Evolutionary conservation across 352 stramenopile species (phyloP).

Genomic region (Phytophthora cryptogea): DNA sequence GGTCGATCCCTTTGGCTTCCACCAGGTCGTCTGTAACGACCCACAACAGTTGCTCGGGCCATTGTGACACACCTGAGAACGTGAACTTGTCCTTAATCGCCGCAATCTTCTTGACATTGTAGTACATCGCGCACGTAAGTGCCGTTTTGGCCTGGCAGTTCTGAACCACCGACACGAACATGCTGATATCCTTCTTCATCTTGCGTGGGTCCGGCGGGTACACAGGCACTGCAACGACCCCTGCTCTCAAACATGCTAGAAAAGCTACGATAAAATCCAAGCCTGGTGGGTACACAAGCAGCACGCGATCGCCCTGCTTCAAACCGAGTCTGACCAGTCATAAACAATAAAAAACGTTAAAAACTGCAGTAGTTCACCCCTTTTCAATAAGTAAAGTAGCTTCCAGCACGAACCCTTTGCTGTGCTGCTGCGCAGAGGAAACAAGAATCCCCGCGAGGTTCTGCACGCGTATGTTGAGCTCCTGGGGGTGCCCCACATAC

Average conservation of each 20-base stretch:
- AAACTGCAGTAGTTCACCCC: not conserved
- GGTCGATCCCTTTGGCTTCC: conserved; percentile 47
- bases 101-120: conserved; percentile 93
- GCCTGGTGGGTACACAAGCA: conserved; percentile 97
- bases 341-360: conserved; percentile 9
- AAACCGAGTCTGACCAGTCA: conserved; percentile 50
- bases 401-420: conserved; percentile 57
- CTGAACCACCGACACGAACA: conserved; percentile 95
- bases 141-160: conserved; percentile 92
- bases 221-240: conserved; percentile 94
- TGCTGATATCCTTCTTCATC: conserved; percentile 95
- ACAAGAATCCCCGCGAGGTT: conserved; percentile 73
- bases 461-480: conserved; percentile 68
- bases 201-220: conserved; percentile 92
- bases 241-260: conserved; percentile 93
- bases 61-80: conserved; percentile 60
- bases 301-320: conserved; percentile 75
- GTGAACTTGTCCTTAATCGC: conserved; percentile 85
- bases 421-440: conserved; percentile 50
- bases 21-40: conserved; percentile 83
- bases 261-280: conserved; percentile 99
- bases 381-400: not conserved
- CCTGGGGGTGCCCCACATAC: conserved; percentile 33
- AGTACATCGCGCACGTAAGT: conserved; percentile 94
- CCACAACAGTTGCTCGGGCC: conserved; percentile 91